These are phyloP conservation scores for Didymella pomorum DNA, from an alignment of 2,329 filamentous ascomycete genomes.

Conservation along the genomic window DNA sequence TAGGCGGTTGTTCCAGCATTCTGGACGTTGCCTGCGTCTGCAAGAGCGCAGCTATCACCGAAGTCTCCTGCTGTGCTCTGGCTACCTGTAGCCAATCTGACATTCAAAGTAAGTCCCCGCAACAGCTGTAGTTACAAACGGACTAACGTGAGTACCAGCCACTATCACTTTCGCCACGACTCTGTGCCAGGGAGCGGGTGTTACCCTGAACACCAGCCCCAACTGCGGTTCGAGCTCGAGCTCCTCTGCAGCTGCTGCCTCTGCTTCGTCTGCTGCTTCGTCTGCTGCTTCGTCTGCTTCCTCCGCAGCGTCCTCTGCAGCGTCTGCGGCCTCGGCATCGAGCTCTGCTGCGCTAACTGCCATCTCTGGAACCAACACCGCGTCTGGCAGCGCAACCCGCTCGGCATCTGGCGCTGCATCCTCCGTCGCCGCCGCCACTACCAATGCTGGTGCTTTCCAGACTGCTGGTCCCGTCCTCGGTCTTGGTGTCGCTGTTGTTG, in stretches of 20 bases:
- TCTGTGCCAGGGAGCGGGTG: constrained; percentile 51
- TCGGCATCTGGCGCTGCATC: constrained; percentile 17
- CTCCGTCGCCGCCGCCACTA: constrained; percentile 18
- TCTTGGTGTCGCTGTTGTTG: constrained; percentile 38
- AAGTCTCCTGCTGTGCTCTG: constrained; percentile 56
- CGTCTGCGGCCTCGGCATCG: constrained; percentile 8
- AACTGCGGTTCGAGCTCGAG: constrained; percentile 41
- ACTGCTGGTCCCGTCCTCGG: constrained; percentile 35
- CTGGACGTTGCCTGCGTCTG: constrained; percentile 56
- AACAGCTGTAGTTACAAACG: not conserved
- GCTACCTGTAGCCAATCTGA: constrained; percentile 50
- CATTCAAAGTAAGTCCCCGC: constrained; percentile 25
- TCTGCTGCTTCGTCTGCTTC: too few species aligned
- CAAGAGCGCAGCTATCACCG: constrained; percentile 46
- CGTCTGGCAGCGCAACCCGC: constrained; percentile 16
- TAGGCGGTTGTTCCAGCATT: constrained; percentile 50
- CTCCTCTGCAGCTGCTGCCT: constrained; percentile 20
- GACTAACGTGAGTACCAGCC: constrained; percentile 38
- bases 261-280: too few species aligned
- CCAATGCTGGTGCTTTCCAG: constrained; percentile 34
- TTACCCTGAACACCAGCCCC: constrained; percentile 51
- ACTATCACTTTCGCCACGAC: constrained; percentile 53
- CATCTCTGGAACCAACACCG: constrained; percentile 13
- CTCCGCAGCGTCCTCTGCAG: too few species aligned
- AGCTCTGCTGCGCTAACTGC: constrained; percentile 11